Conservation (phyloP, 192 early-diverging fungal species). For the Entomortierella beljakovae region DNA sequence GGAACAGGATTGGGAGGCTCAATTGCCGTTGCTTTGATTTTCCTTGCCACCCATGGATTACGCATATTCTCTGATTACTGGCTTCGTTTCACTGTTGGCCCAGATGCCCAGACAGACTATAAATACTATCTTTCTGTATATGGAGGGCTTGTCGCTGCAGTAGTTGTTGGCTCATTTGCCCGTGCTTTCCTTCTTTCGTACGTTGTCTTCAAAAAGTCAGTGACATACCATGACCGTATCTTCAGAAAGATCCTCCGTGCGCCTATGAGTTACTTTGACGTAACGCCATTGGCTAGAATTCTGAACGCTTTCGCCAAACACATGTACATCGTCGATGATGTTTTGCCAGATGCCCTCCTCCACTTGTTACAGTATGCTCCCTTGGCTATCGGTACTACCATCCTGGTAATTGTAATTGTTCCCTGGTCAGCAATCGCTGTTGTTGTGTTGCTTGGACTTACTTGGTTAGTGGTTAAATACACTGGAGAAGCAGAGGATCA, state of each 20-base stretch:
- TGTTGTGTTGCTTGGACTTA: conserved; percentile 57
- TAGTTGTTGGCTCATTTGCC: conserved; percentile 63
- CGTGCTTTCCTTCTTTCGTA: conserved; percentile 67
- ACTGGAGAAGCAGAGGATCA: conserved; percentile 61
- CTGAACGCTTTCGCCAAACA: conserved; percentile 70
- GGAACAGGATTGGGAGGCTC: conserved; percentile 63
- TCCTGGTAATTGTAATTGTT: conserved; percentile 71
- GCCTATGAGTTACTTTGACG: conserved; percentile 76
- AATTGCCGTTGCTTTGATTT: conserved; percentile 59
- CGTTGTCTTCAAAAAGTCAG: conserved; percentile 62
- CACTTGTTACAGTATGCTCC: conserved; percentile 55
- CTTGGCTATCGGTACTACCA: conserved; percentile 60
- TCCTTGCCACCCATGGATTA: conserved; percentile 70
- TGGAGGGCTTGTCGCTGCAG: conserved; percentile 61
- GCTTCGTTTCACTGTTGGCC: conserved; percentile 51
- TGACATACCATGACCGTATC: conserved; percentile 65
- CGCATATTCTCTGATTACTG: conserved; percentile 69
- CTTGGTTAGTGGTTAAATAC: conserved; percentile 56
- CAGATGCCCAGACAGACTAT: conserved; percentile 38
- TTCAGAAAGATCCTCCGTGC: conserved; percentile 74
- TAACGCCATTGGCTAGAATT: conserved; percentile 75
- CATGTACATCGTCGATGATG: conserved; percentile 54
- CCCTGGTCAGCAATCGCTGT: conserved; percentile 68
- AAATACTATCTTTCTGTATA: conserved; percentile 67
- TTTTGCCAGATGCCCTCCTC: conserved; percentile 50